Percentiles rank a stretch among this genome's conserved stretches.
These are phyloP conservation scores for Pisolithus microcarpus DNA, from an alignment of 768 basidiomycete species.

Conservation along the genomic window DNA sequence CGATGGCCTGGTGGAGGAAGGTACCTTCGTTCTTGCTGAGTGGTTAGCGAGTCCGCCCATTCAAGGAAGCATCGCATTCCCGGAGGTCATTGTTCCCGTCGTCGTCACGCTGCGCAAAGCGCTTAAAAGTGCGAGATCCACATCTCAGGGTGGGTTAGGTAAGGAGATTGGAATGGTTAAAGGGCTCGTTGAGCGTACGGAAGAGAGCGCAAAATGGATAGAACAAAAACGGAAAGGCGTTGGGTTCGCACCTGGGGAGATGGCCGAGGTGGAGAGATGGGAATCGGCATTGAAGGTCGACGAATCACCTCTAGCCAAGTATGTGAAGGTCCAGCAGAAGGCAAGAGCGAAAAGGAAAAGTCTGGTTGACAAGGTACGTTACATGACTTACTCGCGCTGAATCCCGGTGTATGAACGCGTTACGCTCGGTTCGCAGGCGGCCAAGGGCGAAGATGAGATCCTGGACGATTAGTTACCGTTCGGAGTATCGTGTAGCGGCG, in stretches of 20 bases:
- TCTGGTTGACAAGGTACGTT: constrained; percentile 65
- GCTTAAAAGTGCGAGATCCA: constrained; percentile 54
- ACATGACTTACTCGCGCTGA: background rate
- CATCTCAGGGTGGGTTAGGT: constrained; percentile 24
- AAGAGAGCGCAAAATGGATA: constrained; percentile 77
- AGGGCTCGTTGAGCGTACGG: constrained; percentile 76
- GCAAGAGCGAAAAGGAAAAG: constrained; percentile 65
- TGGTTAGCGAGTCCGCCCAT: constrained; percentile 68
- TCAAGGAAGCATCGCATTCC: constrained; percentile 86
- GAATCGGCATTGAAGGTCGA: constrained; percentile 53
- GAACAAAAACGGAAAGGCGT: constrained; percentile 64
- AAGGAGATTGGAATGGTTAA: constrained; percentile 66
- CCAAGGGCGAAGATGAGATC: constrained; percentile 64
- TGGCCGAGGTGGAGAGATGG: constrained; percentile 68
- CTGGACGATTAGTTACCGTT: constrained; percentile 40
- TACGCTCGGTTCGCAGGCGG: constrained; percentile 41
- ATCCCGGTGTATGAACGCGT: constrained; percentile 8
- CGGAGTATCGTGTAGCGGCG: background rate
- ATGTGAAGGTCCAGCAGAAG: constrained; percentile 76
- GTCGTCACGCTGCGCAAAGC: constrained; percentile 63
- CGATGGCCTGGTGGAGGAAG: constrained; percentile 80
- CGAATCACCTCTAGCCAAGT: constrained; percentile 74
- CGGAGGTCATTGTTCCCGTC: constrained; percentile 82
- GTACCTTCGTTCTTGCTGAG: constrained; percentile 69
- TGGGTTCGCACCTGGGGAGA: constrained; percentile 65